Percentiles rank a stretch among this genome's conserved stretches.
Conservation (phyloP, 257 asterid species). For the Prunella vulgaris region DNA sequence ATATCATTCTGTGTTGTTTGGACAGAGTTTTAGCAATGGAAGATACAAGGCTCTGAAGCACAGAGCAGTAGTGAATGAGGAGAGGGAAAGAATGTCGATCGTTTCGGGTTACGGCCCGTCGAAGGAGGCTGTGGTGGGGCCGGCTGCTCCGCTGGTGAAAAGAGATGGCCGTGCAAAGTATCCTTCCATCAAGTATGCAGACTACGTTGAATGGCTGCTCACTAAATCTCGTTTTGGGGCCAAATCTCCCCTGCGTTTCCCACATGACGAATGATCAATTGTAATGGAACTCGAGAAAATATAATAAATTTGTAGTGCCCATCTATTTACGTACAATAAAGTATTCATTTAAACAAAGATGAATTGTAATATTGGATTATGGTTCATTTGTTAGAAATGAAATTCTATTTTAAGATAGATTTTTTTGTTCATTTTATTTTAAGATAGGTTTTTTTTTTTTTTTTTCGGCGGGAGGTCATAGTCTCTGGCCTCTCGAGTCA, state of each 20-base stretch:
- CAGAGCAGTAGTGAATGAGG: conserved; percentile 37
- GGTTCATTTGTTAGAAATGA: no score
- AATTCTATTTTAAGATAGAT: no score
- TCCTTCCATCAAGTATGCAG: conserved; percentile 36
- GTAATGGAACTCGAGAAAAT: conserved; percentile 17
- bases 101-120: conserved; percentile 51
- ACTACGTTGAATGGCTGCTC: conserved; percentile 43
- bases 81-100: conserved; percentile 35
- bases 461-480: no score
- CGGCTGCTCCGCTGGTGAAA: conserved; percentile 30
- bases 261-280: background rate
- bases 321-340: no score
- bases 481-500: no score
- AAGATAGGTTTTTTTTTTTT: no score
- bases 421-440: no score
- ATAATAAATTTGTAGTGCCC: background rate
- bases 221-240: conserved; percentile 28
- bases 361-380: background rate
- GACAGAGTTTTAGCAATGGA: conserved; percentile 33
- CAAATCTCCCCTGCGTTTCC: conserved; percentile 23
- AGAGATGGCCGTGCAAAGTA: conserved; percentile 30
- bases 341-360: background rate
- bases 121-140: conserved; percentile 37
- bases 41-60: conserved; percentile 41
- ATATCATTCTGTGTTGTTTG: background rate